These are phyloP conservation scores for Penicillium riverlandense DNA, from an alignment of 495 filamentous ascomycete genomes.

Conservation along the genomic window DNA sequence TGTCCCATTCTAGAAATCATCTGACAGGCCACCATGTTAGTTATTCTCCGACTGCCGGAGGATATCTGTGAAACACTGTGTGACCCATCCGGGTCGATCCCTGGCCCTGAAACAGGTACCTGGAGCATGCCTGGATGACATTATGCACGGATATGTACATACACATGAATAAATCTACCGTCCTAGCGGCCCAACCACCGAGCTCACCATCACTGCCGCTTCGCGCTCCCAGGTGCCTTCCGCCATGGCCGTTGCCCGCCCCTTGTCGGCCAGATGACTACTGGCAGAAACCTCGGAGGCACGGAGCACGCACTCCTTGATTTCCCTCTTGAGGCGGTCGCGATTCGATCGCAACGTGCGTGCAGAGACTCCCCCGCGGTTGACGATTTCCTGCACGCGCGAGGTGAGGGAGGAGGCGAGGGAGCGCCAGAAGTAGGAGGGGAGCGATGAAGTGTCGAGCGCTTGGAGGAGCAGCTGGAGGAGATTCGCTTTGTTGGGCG, in stretches of 20 bases:
- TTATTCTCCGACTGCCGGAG: neutral
- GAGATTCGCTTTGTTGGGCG: constrained; percentile 42
- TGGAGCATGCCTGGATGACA: no score
- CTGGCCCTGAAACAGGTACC: neutral
- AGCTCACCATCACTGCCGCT: constrained; percentile 89
- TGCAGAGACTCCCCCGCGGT: constrained; percentile 73
- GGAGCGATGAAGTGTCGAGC: constrained; percentile 79
- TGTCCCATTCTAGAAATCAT: no score
- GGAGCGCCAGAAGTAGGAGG: constrained; percentile 86
- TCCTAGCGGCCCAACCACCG: constrained; percentile 50
- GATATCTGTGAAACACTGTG: no score
- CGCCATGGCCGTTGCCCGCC: constrained; percentile 34
- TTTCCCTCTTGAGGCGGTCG: constrained; percentile 65
- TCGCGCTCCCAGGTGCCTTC: constrained; percentile 71
- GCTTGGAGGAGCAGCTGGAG: constrained; percentile 65
- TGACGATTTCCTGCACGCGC: constrained; percentile 75
- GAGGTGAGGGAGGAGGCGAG: constrained; percentile 70
- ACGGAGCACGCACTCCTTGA: constrained; percentile 75
- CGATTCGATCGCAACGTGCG: constrained; percentile 71
- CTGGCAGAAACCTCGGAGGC: constrained; percentile 58
- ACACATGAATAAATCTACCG: constrained; percentile 19
- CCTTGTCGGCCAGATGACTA: constrained; percentile 28
- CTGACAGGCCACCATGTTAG: neutral
- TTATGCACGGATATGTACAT: no score
- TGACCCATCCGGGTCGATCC: neutral